phyloP scores from a whole-genome alignment of 2,329 filamentous ascomycete genomes.

The Venturia oleaginea region DNA sequence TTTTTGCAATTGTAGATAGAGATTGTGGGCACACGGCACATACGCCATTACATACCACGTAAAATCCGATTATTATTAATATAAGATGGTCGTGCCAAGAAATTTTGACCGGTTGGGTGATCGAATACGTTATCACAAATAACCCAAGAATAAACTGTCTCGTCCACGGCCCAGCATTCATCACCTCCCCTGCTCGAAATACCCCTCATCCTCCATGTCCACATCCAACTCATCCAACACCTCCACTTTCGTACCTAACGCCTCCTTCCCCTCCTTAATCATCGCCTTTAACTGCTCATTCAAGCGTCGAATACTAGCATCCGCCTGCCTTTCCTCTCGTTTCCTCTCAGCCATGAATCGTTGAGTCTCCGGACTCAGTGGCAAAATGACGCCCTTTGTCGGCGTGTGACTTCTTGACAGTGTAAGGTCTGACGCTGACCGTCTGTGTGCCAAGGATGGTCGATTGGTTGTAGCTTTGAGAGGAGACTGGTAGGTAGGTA shows the following conservation, averaged over 20 bases:
- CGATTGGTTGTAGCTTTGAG: neutral
- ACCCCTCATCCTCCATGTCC: conserved; percentile 13
- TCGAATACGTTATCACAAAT: too few species aligned
- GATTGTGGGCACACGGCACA: too few species aligned
- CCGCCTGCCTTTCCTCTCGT: conserved; percentile 66
- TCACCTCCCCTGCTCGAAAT: conserved; percentile 11
- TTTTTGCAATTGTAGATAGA: too few species aligned
- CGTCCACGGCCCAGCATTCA: neutral
- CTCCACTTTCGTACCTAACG: conserved; percentile 50
- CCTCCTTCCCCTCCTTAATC: conserved; percentile 82
- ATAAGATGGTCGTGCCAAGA: too few species aligned
- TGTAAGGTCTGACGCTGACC: conserved; percentile 12
- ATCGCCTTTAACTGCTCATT: conserved; percentile 73
- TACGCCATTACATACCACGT: too few species aligned
- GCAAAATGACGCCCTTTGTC: neutral
- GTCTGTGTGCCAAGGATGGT: conserved; percentile 7
- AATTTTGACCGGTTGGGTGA: too few species aligned
- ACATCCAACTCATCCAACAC: conserved; percentile 16
- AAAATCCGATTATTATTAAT: too few species aligned
- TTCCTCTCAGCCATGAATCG: conserved; percentile 62
- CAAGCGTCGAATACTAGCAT: conserved; percentile 69
- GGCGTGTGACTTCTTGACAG: neutral
- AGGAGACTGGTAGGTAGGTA: neutral
- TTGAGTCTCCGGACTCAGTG: conserved; percentile 53
- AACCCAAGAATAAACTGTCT: too few species aligned